Evolutionary conservation across 768 basidiomycete species (phyloP), one percentile per base, ranked within the genome.

Genomic region (Tricholoma matsutake): DNA sequence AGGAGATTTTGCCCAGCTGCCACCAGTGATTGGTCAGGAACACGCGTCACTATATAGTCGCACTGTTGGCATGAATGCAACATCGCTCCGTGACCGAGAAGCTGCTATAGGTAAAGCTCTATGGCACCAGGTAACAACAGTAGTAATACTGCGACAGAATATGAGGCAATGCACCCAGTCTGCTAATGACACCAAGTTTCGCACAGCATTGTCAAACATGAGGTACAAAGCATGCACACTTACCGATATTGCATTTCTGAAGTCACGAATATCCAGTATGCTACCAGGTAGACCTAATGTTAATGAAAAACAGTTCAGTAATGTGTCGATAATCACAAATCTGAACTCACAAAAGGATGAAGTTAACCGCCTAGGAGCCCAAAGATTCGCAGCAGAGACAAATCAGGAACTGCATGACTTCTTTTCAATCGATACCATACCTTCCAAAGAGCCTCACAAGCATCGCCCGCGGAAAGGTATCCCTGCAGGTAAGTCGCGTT

Each of bases 201-300:
- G 22, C 22, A 25, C 3, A 3, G 22, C 22, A 25, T 25, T 25
- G 22, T 25, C 22, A 25, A 25, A 25, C 22, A 25, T 25, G 22
- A 25, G 22, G 22, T 25, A 25, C 22, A 25, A 25, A 25, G 22
- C 22, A 25, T 25, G 22, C 22, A 25, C 22, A 25, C 22, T 16
- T 1, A 71, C 65, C 14, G 79, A 82, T 61, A 59, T 81, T 11
- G 43, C 13, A 1, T 77, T 79, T 60, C 61, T 81, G 3, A 31
- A 63, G 6, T 67, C 68, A 4, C 13, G 67, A n/a, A 58, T 77
- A 3, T 60, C 70, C 6, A 64, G 71, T 16, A 49, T 39, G 0
- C 7, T 20, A 11, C 54, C 60, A 3, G 61, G 59, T 18, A 49
- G 54, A 34, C 62, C 65, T 1, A 57, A 34, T 34, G 29, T 73